Evolutionary conservation across 2,329 filamentous ascomycete genomes (phyloP).

Genomic region (Decorospora gaudefroyi): DNA sequence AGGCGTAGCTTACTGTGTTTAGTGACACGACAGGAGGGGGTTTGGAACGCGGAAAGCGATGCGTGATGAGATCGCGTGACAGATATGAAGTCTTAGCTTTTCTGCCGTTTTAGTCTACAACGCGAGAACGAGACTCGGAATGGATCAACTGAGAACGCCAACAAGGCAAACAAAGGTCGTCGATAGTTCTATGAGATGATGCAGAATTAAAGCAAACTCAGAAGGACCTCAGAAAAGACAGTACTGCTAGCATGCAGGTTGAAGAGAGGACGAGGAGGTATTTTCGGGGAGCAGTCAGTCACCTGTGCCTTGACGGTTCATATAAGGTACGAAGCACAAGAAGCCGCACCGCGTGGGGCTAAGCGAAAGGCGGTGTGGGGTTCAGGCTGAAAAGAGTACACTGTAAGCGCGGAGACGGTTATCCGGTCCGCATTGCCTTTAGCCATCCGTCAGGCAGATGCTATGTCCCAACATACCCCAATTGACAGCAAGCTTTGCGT

Average conservation of each 20-base stretch:
- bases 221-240: conserved; percentile 8
- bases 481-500: conserved; percentile 4
- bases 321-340: conserved; percentile 33
- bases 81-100: conserved; percentile 14
- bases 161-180: conserved; percentile 11
- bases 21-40: conserved; percentile 23
- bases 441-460: conserved; percentile 17
- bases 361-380: conserved; percentile 41
- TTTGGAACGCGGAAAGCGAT: conserved; percentile 16
- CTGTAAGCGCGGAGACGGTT: conserved; percentile 36
- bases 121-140: conserved; percentile 6
- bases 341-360: conserved; percentile 40
- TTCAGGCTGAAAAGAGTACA: conserved; percentile 32
- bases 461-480: conserved; percentile 3
- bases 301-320: conserved; percentile 18
- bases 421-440: conserved; percentile 43
- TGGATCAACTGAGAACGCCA: conserved; percentile 5
- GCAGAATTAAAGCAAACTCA: conserved; percentile 2
- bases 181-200: conserved; percentile 7
- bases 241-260: conserved; percentile 4
- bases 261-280: conserved; percentile 9
- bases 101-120: conserved; percentile 10
- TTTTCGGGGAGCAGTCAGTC: conserved; percentile 11
- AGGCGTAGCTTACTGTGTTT: conserved; percentile 38
- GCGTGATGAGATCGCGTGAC: conserved; percentile 13